Evolutionary conservation across 2,329 filamentous ascomycete species (phyloP), one percentile per base, ranked within the genome.

Genomic region (Verticillium alfalfae): DNA sequence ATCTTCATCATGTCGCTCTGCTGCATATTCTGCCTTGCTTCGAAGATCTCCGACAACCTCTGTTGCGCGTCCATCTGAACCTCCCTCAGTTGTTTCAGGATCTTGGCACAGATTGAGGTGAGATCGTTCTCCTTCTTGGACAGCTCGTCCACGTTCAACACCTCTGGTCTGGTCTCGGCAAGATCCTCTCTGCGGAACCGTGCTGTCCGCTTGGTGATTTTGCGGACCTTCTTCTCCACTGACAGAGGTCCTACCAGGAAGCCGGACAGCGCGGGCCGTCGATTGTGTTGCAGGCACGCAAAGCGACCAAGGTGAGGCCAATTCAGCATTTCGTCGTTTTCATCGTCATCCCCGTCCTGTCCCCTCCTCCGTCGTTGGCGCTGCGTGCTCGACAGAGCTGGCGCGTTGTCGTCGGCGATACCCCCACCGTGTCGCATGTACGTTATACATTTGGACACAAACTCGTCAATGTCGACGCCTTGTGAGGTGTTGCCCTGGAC

Each of bases 191-290:
- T 85, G 61, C 88, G 85, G 65, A 94, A 86, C 1, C 86, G 84
- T 0, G 88, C 90, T 68, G 84, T 87, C 49, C 93, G 86, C 70
- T 92, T 89, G 5, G 85, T 84, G 22, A 88, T 76, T 66, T 88
- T 88, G 15, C 93, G 87, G 8, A 84, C 80, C 70, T 92, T 92
- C 73, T 96, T 97, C 73, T 97, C 91, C 0, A 96, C 86, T 0
- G 93, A 96, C 1, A 98, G 78, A 0, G 94, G 94, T 0, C 95
- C 94, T 0, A 97, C 85, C 7, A 99, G 82, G 69, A 97, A 97
- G 1, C 91, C 89, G 0, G 91, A 86, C 3, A 95, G 82, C 0
- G 90, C 85, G 0, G 94, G 93, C 12, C 94, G 87, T 31, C 83
- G 79, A 63, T 91, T 90, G 69, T 85, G 79, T 0, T 89, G 90